Conservation (phyloP, 345 rosid genomes). For the Stellera chamaejasme region DNA sequence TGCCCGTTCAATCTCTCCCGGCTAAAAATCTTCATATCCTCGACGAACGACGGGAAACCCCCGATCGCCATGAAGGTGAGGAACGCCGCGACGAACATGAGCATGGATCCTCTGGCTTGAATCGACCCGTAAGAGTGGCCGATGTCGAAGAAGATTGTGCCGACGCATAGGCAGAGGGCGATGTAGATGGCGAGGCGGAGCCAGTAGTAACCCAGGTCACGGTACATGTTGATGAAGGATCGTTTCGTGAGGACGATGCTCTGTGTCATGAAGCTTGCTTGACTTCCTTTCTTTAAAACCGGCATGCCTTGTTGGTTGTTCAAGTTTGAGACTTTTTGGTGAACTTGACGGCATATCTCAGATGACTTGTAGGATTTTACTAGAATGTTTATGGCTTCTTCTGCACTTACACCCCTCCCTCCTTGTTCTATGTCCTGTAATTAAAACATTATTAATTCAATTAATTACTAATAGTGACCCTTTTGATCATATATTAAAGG, state of each 20-base stretch:
- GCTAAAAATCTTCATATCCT: conserved; percentile 43
- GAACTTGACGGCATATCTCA: conserved; percentile 9
- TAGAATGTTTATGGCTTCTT: conserved; percentile 16
- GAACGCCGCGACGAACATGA: conserved; percentile 38
- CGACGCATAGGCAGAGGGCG: conserved; percentile 40
- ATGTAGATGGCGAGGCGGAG: conserved; percentile 45
- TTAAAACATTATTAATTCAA: not conserved
- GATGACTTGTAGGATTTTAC: conserved; percentile 21
- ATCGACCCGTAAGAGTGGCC: conserved; percentile 41
- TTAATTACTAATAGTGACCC: not conserved
- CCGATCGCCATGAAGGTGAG: conserved; percentile 49
- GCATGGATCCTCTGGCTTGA: conserved; percentile 42
- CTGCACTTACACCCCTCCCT: conserved; percentile 5
- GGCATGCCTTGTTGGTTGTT: conserved; percentile 10
- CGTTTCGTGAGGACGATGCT: conserved; percentile 28
- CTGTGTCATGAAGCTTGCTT: conserved; percentile 32
- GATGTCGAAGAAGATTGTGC: conserved; percentile 30
- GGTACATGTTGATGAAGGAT: conserved; percentile 53
- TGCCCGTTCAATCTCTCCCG: conserved; percentile 55
- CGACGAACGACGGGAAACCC: conserved; percentile 49
- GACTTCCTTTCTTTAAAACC: conserved; percentile 20
- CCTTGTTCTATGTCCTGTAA: conserved; percentile 25
- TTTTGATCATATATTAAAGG: too few species aligned
- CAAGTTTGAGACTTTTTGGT: conserved; percentile 4
- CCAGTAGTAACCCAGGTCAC: conserved; percentile 62